A percentile compares a stretch with the other conserved stretches of the same genome.
These are phyloP conservation scores for Fusarium sp. DNA, from an alignment of 2,329 filamentous ascomycete species.

Conservation along the genomic window DNA sequence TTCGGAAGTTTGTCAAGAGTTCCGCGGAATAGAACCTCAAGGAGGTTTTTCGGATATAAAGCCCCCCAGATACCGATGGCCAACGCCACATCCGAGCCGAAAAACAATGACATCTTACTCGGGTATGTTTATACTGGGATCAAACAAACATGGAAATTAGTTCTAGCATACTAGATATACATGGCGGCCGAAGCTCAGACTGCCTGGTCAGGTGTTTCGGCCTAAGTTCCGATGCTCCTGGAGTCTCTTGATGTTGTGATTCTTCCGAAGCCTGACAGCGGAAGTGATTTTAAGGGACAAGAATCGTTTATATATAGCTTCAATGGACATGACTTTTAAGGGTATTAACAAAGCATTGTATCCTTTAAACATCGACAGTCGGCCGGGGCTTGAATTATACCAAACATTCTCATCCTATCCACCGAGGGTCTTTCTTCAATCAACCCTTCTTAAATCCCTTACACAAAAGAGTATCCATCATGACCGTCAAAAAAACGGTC, in stretches of 20 bases:
- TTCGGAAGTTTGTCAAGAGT: neutral
- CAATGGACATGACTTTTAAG: accelerated
- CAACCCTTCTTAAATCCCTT: neutral
- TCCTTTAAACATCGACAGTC: neutral
- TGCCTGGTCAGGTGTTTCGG: neutral
- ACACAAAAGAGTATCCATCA: accelerated
- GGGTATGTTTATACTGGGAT: neutral
- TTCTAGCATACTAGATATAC: neutral
- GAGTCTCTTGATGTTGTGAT: accelerated
- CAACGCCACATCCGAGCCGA: neutral
- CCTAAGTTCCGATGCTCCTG: neutral
- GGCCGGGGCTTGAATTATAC: accelerated
- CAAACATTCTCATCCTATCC: neutral
- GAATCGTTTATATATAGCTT: neutral
- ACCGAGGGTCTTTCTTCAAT: neutral
- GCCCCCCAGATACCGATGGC: neutral
- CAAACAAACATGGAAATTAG: neutral
- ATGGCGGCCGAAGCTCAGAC: accelerated
- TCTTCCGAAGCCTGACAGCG: neutral
- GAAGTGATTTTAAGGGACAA: accelerated
- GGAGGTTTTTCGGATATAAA: neutral
- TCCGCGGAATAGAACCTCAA: neutral
- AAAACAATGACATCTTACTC: too few species aligned
- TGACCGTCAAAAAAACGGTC: neutral
- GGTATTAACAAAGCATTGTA: neutral